Evolutionary conservation across 192 early-diverging fungal species (phyloP).

Genomic region (Backusella tuberculispora): DNA sequence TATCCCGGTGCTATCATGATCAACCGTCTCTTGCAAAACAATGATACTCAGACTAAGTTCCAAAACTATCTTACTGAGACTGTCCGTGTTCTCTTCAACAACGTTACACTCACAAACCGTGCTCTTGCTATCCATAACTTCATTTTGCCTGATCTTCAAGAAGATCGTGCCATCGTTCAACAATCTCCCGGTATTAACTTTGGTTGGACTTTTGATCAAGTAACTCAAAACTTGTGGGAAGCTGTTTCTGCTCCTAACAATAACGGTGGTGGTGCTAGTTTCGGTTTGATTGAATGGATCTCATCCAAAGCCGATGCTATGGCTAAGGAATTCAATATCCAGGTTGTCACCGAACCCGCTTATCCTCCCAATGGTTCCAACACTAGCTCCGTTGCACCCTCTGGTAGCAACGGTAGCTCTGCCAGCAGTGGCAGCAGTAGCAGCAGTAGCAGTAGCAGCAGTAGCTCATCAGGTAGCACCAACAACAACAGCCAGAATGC

Average conservation of each 20-base stretch:
- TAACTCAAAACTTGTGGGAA: constrained; percentile 41
- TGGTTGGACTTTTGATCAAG: constrained; percentile 43
- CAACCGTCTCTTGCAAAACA: constrained; percentile 50
- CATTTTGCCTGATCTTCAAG: constrained; percentile 48
- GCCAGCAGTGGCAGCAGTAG: background rate
- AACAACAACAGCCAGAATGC: background rate
- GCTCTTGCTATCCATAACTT: constrained; percentile 48
- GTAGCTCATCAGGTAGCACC: background rate
- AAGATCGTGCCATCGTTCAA: constrained; percentile 50
- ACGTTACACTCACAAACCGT: constrained; percentile 51
- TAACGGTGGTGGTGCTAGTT: constrained; percentile 42
- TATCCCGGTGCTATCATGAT: constrained; percentile 48
- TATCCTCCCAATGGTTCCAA: background rate
- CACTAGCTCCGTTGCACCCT: background rate
- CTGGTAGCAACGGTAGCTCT: constrained; percentile 11
- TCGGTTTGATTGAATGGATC: constrained; percentile 52
- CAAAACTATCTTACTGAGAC: constrained; percentile 50
- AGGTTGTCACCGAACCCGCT: constrained; percentile 12
- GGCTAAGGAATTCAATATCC: constrained; percentile 24
- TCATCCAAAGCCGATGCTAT: constrained; percentile 32
- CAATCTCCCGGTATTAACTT: constrained; percentile 53
- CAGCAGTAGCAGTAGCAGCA: background rate
- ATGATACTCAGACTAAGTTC: constrained; percentile 37
- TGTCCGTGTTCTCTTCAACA: constrained; percentile 50
- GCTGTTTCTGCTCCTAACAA: constrained; percentile 23